These are phyloP conservation scores for Colletotrichum tabaci DNA, from an alignment of 2,329 filamentous ascomycete genomes.

Conservation along the genomic window DNA sequence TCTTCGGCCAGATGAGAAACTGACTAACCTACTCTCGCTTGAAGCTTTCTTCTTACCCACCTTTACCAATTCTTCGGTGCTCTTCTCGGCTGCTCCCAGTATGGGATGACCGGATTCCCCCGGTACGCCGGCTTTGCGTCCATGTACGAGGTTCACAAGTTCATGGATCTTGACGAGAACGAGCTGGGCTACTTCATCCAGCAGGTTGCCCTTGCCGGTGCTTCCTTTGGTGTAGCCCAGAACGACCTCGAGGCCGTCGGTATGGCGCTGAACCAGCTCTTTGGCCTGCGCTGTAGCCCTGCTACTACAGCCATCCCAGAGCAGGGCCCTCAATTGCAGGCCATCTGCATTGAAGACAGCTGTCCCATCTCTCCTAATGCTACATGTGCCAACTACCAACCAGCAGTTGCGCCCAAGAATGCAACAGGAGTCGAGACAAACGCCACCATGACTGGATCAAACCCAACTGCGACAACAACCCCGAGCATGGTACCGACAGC, in stretches of 20 bases:
- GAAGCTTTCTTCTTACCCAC: constrained; percentile 71
- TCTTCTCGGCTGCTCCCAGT: constrained; percentile 68
- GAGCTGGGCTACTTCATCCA: constrained; percentile 72
- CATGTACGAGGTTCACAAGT: constrained; percentile 71
- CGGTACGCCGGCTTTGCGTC: constrained; percentile 62
- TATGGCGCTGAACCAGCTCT: constrained; percentile 63
- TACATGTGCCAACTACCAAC: constrained; percentile 62
- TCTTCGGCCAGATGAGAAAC: too few relatives aligned
- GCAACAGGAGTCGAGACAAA: constrained; percentile 34
- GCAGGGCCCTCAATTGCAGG: constrained; percentile 64
- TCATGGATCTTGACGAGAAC: constrained; percentile 68
- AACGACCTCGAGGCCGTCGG: constrained; percentile 66
- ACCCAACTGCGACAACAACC: neutral
- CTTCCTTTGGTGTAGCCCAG: constrained; percentile 71
- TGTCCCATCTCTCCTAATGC: constrained; percentile 64
- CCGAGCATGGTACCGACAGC: constrained; percentile 27
- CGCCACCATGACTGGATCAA: constrained; percentile 11
- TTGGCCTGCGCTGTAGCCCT: constrained; percentile 67
- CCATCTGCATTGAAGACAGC: constrained; percentile 67
- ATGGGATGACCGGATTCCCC: constrained; percentile 65
- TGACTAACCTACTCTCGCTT: neutral
- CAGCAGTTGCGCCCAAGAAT: constrained; percentile 44
- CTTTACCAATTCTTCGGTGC: constrained; percentile 74
- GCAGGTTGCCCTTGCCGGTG: constrained; percentile 70
- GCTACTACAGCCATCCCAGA: constrained; percentile 60